These are phyloP conservation scores for Saxophila tyrrhenica DNA, from an alignment of 495 filamentous ascomycete genomes.

Conservation along the genomic window DNA sequence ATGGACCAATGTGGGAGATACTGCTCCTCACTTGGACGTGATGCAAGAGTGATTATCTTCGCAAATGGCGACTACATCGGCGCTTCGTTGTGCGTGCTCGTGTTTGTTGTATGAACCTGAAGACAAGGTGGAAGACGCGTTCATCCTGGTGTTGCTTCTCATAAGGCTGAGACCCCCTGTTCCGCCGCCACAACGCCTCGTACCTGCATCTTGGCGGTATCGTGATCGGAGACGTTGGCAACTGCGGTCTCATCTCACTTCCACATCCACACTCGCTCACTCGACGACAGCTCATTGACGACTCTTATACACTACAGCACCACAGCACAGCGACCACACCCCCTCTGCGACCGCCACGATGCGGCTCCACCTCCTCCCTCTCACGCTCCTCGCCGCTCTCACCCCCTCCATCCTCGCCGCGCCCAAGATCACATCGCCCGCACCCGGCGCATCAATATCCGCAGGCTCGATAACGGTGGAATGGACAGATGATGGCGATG, in stretches of 20 bases:
- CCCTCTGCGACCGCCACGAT: background rate
- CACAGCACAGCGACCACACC: background rate
- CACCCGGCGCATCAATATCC: constrained; percentile 33
- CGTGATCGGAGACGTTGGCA: background rate
- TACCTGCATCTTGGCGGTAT: background rate
- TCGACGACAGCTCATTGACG: too few species aligned
- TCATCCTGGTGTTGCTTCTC: too few species aligned
- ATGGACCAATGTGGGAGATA: too few species aligned
- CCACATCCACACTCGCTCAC: background rate
- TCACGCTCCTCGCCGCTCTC: constrained; percentile 34
- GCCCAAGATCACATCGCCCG: constrained; percentile 41
- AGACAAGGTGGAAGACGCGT: background rate
- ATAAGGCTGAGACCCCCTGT: background rate
- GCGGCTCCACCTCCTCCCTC: constrained; percentile 16
- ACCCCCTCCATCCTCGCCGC: constrained; percentile 42
- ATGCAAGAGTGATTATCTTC: too few species aligned
- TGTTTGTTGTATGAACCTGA: too few species aligned
- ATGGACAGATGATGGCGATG: constrained; percentile 48
- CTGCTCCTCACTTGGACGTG: too few species aligned
- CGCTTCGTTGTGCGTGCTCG: too few species aligned
- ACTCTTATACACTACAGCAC: background rate
- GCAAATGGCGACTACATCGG: too few species aligned
- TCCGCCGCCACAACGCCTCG: background rate
- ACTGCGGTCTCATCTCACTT: background rate
- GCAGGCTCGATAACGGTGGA: constrained; percentile 37